Percentiles rank a stretch among this genome's conserved stretches.
phyloP scores from a whole-genome alignment of 352 stramenopile genomes.

The Globisporangium lucens region DNA sequence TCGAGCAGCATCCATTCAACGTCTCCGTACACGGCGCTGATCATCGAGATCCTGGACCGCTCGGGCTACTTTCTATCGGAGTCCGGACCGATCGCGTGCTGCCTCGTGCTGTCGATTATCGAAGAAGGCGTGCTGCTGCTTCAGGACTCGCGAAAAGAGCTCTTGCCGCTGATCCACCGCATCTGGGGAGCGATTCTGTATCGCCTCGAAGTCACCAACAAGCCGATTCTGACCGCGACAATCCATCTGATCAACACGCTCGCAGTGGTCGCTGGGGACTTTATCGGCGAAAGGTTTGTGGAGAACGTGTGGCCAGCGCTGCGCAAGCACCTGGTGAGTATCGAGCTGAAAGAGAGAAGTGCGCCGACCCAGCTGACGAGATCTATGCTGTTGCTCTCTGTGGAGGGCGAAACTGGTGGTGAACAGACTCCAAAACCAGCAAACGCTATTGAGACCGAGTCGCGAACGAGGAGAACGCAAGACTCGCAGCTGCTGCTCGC shows the following conservation, averaged over 20 bases:
- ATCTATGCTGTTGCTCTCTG: constrained; percentile 57
- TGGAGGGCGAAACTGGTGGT: not conserved
- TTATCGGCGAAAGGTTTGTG: constrained; percentile 79
- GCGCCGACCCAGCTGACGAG: constrained; percentile 39
- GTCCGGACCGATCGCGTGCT: constrained; percentile 64
- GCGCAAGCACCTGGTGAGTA: constrained; percentile 34
- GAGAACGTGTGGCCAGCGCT: constrained; percentile 74
- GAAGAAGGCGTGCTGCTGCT: constrained; percentile 58
- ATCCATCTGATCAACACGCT: constrained; percentile 52
- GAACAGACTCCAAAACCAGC: not conserved
- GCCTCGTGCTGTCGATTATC: constrained; percentile 70
- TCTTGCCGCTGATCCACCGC: constrained; percentile 74
- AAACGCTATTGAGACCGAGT: constrained; percentile 3
- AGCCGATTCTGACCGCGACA: constrained; percentile 57
- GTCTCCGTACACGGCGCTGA: constrained; percentile 45
- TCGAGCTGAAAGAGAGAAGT: constrained; percentile 30
- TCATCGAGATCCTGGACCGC: constrained; percentile 73
- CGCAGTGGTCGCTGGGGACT: constrained; percentile 58
- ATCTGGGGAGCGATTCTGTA: constrained; percentile 71
- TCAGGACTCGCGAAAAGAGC: constrained; percentile 31
- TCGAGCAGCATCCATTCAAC: not conserved
- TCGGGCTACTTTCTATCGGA: constrained; percentile 76
- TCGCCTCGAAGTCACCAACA: constrained; percentile 52
- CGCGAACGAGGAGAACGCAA: constrained; percentile 38
- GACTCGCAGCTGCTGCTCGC: constrained; percentile 58